These are phyloP conservation scores for Albifimbria verrucaria DNA, from an alignment of 2,329 filamentous ascomycete species.

Conservation along the genomic window DNA sequence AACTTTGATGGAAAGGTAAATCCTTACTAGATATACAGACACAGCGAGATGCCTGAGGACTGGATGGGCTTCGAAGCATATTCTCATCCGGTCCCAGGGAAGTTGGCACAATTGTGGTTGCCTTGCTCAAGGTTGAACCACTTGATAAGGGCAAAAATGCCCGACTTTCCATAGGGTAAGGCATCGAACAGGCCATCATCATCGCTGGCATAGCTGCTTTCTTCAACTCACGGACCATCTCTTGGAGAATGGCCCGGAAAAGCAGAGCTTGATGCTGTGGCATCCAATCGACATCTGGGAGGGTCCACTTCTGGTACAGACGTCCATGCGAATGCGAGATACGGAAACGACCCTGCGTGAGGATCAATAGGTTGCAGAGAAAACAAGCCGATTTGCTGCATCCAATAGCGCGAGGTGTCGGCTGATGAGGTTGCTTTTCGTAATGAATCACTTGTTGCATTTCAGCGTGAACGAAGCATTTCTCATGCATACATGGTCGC, in stretches of 20 bases:
- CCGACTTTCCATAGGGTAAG: too few species aligned
- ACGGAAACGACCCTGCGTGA: neutral
- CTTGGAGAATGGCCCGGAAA: neutral
- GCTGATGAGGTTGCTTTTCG: neutral
- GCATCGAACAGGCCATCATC: too few species aligned
- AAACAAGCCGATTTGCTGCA: neutral
- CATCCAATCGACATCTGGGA: neutral
- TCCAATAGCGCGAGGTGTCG: neutral
- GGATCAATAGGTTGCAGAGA: neutral
- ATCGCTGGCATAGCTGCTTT: too few species aligned
- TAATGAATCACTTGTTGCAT: neutral
- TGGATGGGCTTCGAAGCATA: too few species aligned
- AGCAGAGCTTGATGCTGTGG: neutral
- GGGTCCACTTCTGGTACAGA: neutral
- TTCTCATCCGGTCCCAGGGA: too few species aligned
- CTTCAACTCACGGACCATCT: neutral
- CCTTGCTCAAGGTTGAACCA: too few species aligned
- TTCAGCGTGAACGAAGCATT: neutral
- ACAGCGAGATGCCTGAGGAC: too few species aligned
- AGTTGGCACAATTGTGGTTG: too few species aligned
- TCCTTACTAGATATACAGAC: too few species aligned
- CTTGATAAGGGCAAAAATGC: too few species aligned
- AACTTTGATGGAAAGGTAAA: too few species aligned
- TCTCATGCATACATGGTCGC: neutral
- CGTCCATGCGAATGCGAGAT: neutral